phyloP scores from a whole-genome alignment of 2,329 filamentous ascomycete genomes.

The Sporothrix variecibatus region DNA sequence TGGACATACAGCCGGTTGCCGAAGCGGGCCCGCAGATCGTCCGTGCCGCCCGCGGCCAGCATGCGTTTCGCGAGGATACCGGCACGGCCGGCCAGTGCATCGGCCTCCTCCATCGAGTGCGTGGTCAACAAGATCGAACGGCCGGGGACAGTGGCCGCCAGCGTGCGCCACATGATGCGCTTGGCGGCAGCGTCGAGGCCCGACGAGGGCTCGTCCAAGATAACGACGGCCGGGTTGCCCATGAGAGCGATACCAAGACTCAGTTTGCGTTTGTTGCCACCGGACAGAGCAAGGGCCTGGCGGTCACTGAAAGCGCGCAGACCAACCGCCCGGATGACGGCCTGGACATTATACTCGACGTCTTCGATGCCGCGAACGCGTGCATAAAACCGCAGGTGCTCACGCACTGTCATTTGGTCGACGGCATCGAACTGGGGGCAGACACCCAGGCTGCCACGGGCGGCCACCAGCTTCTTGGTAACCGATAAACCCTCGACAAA shows the following conservation, averaged over 20 bases:
- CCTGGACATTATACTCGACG: slow-evolving; percentile 73
- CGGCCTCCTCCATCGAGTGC: slow-evolving; percentile 94
- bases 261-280: slow-evolving; percentile 92
- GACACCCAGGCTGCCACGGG: slow-evolving; percentile 79
- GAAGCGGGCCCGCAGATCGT: slow-evolving; percentile 70
- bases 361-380: slow-evolving; percentile 76
- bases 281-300: slow-evolving; percentile 78
- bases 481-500: slow-evolving; percentile 78
- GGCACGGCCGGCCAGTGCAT: slow-evolving; percentile 78
- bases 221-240: slow-evolving; percentile 83
- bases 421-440: slow-evolving; percentile 88
- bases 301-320: slow-evolving; percentile 69
- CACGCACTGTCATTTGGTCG: slow-evolving; percentile 85
- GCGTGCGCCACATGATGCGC: slow-evolving; percentile 87
- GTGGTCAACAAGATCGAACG: slow-evolving; percentile 87
- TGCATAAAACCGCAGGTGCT: slow-evolving; percentile 88
- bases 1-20: slow-evolving; percentile 82
- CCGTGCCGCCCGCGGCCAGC: slow-evolving; percentile 78
- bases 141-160: slow-evolving; percentile 71
- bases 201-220: slow-evolving; percentile 86
- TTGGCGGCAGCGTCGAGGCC: slow-evolving; percentile 91
- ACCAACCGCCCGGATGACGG: slow-evolving; percentile 79
- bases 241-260: slow-evolving; percentile 87
- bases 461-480: slow-evolving; percentile 68
- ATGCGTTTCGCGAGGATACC: slow-evolving; percentile 85